Conservation (phyloP, 768 basidiomycete genomes). For the Macrolepiota dolichaula region DNA sequence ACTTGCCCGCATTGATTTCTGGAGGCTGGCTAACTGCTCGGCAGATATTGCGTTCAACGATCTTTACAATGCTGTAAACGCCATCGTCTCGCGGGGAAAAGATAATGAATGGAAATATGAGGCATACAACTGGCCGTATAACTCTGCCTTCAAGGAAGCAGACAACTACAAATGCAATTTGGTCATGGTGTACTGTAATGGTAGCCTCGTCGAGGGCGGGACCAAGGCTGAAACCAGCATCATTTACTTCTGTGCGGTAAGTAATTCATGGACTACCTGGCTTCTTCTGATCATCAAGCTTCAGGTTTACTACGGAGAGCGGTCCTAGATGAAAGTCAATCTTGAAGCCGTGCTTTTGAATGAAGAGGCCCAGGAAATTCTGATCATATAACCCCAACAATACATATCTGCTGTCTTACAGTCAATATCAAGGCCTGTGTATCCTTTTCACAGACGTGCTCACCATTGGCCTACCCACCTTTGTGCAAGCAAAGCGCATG, state of each 20-base stretch:
- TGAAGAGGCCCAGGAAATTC: too few species aligned
- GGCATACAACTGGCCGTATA: background rate
- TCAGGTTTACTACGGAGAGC: background rate
- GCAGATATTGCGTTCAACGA: background rate
- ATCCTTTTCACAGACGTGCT: too few species aligned
- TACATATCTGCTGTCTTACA: too few species aligned
- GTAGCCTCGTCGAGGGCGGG: background rate
- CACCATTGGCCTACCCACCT: too few species aligned
- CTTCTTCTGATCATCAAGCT: background rate
- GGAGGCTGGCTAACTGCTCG: background rate
- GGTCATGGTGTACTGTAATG: background rate
- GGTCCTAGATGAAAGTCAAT: background rate
- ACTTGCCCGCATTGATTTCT: background rate
- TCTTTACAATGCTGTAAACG: background rate
- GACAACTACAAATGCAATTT: background rate
- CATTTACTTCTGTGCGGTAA: background rate
- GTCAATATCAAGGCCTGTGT: too few species aligned
- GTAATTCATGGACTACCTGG: background rate
- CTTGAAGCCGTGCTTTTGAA: too few species aligned
- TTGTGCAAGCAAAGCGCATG: too few species aligned
- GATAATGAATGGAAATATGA: background rate
- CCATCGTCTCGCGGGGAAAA: background rate
- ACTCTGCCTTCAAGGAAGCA: background rate
- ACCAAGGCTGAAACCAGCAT: background rate
- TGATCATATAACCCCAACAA: too few species aligned